Percentiles rank a stretch among this genome's conserved stretches.
phyloP scores from a whole-genome alignment of 441 rosid species.

The Gossypium gossypioides region DNA sequence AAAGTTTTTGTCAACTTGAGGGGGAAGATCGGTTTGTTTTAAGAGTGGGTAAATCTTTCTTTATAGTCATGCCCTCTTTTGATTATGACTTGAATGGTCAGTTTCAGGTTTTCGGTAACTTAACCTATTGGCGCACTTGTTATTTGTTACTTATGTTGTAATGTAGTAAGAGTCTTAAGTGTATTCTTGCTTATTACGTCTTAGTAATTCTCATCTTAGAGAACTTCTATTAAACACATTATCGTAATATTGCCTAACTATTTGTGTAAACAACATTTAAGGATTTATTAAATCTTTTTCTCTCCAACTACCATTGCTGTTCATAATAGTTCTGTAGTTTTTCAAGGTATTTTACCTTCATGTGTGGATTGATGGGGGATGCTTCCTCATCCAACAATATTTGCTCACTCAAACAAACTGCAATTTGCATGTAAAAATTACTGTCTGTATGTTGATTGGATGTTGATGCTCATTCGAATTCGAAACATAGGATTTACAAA shows the following conservation, averaged over 20 bases:
- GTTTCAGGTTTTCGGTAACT: neutral
- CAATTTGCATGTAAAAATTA: neutral
- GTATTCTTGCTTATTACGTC: neutral
- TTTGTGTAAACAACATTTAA: neutral
- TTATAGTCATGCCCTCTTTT: neutral
- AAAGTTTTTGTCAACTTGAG: neutral
- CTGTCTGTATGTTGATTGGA: too few species aligned
- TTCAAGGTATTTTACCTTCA: neutral
- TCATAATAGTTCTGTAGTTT: neutral
- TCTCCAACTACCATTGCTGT: neutral
- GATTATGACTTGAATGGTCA: neutral
- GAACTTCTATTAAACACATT: neutral
- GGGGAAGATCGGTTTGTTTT: neutral
- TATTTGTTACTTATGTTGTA: neutral
- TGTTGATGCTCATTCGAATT: too few species aligned
- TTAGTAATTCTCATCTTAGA: neutral
- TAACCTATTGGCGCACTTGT: neutral
- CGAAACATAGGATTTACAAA: too few species aligned
- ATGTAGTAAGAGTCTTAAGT: neutral
- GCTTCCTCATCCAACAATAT: neutral
- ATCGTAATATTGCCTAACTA: neutral
- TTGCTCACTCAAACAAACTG: neutral
- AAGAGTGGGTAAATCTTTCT: neutral
- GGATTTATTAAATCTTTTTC: neutral
- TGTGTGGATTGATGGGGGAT: neutral